phyloP scores from a whole-genome alignment of 495 filamentous ascomycete species.

The Copromyces sp. region DNA sequence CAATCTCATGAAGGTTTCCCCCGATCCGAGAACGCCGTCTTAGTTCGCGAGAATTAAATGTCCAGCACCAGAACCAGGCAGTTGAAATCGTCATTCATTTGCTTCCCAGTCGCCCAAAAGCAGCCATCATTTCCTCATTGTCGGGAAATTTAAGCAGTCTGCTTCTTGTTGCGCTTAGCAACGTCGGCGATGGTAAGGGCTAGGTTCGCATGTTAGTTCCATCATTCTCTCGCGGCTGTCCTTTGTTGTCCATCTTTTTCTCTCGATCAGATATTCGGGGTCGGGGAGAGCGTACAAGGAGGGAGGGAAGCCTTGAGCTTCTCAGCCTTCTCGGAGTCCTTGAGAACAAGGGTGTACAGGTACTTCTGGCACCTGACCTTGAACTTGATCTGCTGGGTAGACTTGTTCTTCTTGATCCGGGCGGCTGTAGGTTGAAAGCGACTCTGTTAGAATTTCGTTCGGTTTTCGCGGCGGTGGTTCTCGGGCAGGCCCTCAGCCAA shows the following conservation, averaged over 20 bases:
- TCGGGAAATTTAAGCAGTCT: background rate
- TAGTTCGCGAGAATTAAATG: background rate
- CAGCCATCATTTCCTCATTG: background rate
- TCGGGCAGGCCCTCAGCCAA: slow-evolving; percentile 3
- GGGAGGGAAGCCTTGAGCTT: slow-evolving; percentile 99
- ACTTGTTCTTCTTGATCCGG: slow-evolving; percentile 93
- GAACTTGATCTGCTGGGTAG: slow-evolving; percentile 91
- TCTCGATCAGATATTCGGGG: background rate
- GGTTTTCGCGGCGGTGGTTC: background rate
- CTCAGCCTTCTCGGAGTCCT: slow-evolving; percentile 97
- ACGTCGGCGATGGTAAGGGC: slow-evolving; percentile 41
- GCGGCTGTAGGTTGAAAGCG: slow-evolving; percentile 50
- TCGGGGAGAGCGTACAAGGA: slow-evolving; percentile 56
- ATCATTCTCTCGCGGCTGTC: background rate
- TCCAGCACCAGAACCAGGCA: background rate
- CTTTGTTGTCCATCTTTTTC: background rate
- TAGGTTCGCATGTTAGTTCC: slow-evolving; percentile 9
- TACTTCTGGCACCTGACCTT: slow-evolving; percentile 96
- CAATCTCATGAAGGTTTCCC: background rate
- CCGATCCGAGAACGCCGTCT: background rate
- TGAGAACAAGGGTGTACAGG: slow-evolving; percentile 95
- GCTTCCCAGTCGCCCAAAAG: background rate
- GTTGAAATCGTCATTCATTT: background rate
- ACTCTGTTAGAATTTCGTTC: slow-evolving; percentile 28
- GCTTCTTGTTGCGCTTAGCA: slow-evolving; percentile 33